These are phyloP conservation scores for Eruca vesicaria DNA, from an alignment of 441 rosid genomes.

Conservation along the genomic window DNA sequence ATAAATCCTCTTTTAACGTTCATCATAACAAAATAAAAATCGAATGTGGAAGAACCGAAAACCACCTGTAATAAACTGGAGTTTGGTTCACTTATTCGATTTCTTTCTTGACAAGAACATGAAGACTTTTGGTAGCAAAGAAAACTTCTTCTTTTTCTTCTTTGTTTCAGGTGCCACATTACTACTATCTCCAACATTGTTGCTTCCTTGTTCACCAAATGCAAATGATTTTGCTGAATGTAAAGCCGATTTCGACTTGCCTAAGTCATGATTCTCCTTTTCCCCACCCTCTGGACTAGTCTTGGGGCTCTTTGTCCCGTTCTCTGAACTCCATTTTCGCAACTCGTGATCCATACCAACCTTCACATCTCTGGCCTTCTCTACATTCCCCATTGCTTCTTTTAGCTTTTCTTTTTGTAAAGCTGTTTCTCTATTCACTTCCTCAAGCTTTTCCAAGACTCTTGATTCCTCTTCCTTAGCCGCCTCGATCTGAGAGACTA, in stretches of 20 bases:
- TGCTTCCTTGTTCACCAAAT: conserved; percentile 29
- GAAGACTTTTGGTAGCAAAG: conserved; percentile 62
- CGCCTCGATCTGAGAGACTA: conserved; percentile 65
- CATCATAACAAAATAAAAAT: background rate
- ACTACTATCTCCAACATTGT: conserved; percentile 8
- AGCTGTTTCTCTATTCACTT: conserved; percentile 62
- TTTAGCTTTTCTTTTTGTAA: conserved; percentile 52
- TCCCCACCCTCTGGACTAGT: conserved; percentile 29
- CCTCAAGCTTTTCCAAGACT: conserved; percentile 61
- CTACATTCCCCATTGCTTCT: conserved; percentile 72
- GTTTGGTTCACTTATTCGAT: conserved; percentile 37
- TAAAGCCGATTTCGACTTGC: conserved; percentile 25
- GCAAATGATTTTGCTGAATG: conserved; percentile 17
- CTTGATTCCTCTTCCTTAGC: conserved; percentile 73
- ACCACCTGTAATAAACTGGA: conserved; percentile 1
- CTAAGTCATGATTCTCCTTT: conserved; percentile 18
- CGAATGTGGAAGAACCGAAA: background rate
- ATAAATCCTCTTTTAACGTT: background rate
- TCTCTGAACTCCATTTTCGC: conserved; percentile 87
- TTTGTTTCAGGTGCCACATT: conserved; percentile 46
- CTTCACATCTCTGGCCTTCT: conserved; percentile 83
- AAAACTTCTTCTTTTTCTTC: conserved; percentile 74
- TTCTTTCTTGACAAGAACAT: conserved; percentile 68
- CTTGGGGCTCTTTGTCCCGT: conserved; percentile 47
- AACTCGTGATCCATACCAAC: conserved; percentile 73